Evolutionary conservation across 805 yeast species (phyloP).

Genomic region (Yamadazyma scolyti): DNA sequence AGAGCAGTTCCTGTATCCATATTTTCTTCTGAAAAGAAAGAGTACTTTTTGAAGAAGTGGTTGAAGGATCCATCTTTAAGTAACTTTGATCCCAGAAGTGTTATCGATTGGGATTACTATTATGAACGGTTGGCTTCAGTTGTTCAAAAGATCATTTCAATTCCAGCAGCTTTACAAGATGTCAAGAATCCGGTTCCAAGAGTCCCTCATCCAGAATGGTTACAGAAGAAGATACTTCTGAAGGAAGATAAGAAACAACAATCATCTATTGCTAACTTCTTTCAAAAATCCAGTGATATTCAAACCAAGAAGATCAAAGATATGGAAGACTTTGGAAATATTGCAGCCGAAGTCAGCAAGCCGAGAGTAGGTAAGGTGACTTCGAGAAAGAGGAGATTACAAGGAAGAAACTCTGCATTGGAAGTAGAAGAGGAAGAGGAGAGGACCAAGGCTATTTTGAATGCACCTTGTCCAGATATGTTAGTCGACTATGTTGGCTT

Average conservation of each 20-base stretch:
- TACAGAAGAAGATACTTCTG: constrained; percentile 56
- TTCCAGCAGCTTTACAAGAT: constrained; percentile 94
- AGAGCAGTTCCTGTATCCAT: constrained; percentile 96
- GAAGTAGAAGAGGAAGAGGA: constrained; percentile 45
- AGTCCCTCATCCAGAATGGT: constrained; percentile 93
- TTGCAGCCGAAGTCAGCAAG: constrained; percentile 20
- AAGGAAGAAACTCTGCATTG: constrained; percentile 9
- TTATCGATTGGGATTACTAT: constrained; percentile 93
- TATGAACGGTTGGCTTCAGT: constrained; percentile 88
- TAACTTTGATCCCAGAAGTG: constrained; percentile 80
- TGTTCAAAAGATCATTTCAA: constrained; percentile 89
- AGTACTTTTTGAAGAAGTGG: constrained; percentile 81
- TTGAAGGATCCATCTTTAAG: constrained; percentile 70
- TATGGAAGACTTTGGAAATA: constrained; percentile 67
- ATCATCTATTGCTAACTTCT: constrained; percentile 56
- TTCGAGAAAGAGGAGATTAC: constrained; percentile 41
- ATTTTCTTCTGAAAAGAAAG: constrained; percentile 84
- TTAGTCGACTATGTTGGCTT: constrained; percentile 64
- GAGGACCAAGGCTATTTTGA: constrained; percentile 42
- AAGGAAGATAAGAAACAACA: constrained; percentile 72
- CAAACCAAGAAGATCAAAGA: constrained; percentile 43
- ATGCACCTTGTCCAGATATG: constrained; percentile 62
- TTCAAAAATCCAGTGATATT: constrained; percentile 42
- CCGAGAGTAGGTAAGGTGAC: constrained; percentile 45
- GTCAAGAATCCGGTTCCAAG: constrained; percentile 91